These are phyloP conservation scores for Candida mesenterica DNA, from an alignment of 1,139 yeast species.

Conservation along the genomic window DNA sequence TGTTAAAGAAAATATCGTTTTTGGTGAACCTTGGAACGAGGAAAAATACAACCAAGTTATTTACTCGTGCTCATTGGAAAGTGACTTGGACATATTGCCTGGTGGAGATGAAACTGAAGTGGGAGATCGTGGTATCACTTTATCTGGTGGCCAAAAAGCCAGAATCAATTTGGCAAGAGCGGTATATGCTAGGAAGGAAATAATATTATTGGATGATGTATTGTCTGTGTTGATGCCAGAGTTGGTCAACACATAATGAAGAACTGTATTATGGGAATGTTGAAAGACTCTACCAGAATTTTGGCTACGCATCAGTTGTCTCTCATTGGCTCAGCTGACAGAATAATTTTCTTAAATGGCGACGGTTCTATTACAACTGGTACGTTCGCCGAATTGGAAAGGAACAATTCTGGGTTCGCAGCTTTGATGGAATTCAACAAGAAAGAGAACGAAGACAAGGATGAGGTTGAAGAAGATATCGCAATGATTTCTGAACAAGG, in stretches of 20 bases:
- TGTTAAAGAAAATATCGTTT: constrained; percentile 68
- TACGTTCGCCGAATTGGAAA: constrained; percentile 48
- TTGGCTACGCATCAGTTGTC: constrained; percentile 85
- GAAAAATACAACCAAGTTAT: constrained; percentile 55
- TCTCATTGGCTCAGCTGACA: constrained; percentile 64
- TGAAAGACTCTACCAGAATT: constrained; percentile 63
- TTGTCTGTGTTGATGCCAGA: constrained; percentile 85
- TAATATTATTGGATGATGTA: constrained; percentile 78
- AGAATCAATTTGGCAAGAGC: constrained; percentile 83
- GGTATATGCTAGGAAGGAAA: constrained; percentile 65
- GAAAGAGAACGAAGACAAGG: constrained; percentile 21
- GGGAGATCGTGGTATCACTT: constrained; percentile 89
- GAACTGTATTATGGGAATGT: constrained; percentile 59
- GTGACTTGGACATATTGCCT: constrained; percentile 69
- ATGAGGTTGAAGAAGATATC: constrained; percentile 15
- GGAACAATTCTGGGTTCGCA: constrained; percentile 45
- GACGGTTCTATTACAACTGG: constrained; percentile 65
- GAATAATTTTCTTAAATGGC: constrained; percentile 68
- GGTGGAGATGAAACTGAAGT: constrained; percentile 86
- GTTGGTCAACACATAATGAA: constrained; percentile 83
- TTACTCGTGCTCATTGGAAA: constrained; percentile 61
- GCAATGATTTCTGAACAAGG: constrained; percentile 15
- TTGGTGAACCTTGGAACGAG: constrained; percentile 61
- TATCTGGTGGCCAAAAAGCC: constrained; percentile 94
- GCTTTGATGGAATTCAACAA: constrained; percentile 51